Evolutionary conservation across 495 filamentous ascomycete species (phyloP).

Genomic region (Podospora australis): DNA sequence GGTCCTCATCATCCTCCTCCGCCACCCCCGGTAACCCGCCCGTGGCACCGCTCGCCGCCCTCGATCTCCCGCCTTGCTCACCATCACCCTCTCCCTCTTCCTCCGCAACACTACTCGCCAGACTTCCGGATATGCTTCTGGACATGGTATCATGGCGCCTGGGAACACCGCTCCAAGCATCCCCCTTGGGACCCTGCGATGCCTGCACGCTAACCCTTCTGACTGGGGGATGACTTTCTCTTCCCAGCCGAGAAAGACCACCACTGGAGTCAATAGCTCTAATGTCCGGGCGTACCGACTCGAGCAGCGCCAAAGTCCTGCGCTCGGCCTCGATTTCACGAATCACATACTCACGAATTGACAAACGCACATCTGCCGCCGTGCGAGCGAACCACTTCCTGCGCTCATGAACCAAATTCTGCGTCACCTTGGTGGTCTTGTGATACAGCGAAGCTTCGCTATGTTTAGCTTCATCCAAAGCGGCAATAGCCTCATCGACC

Average conservation of each 20-base stretch:
- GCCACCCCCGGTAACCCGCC: constrained; percentile 52
- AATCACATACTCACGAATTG: constrained; percentile 85
- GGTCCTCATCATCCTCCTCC: constrained; percentile 89
- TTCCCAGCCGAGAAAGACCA: constrained; percentile 78
- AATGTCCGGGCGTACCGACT: constrained; percentile 87
- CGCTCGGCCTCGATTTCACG: constrained; percentile 95
- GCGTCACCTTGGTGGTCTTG: constrained; percentile 80
- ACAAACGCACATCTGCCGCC: constrained; percentile 66
- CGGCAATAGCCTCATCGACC: constrained; percentile 88
- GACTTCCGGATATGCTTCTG: constrained; percentile 68
- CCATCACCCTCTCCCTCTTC: constrained; percentile 25
- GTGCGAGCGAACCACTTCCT: constrained; percentile 88
- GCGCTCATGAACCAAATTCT: constrained; percentile 82
- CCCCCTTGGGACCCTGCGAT: constrained; percentile 90
- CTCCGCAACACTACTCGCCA: constrained; percentile 33
- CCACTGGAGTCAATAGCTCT: constrained; percentile 85
- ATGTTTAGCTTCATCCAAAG: constrained; percentile 77
- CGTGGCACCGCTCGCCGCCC: constrained; percentile 52
- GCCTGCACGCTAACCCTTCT: constrained; percentile 71
- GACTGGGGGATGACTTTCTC: constrained; percentile 73
- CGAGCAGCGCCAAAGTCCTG: constrained; percentile 82
- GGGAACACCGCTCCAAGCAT: constrained; percentile 94
- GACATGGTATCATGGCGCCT: constrained; percentile 66
- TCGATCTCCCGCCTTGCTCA: constrained; percentile 34
- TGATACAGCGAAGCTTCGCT: constrained; percentile 71